Base-by-base conservation (phyloP, 2,329 filamentous ascomycete genomes). In the Cladosporium phlei region DNA sequence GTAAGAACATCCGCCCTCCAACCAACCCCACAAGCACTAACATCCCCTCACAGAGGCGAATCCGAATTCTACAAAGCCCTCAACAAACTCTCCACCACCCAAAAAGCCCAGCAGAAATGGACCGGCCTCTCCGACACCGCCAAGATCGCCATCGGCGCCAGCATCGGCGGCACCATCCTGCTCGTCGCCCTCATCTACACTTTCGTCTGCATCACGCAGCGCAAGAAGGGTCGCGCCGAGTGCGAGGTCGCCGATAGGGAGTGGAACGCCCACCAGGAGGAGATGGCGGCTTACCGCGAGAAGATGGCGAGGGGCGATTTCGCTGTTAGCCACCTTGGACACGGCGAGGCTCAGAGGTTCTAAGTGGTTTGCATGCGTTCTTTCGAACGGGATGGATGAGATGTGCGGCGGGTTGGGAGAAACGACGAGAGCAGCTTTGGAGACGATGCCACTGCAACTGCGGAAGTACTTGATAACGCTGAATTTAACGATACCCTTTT, bases 131-230 rank as follows among this genome's bases (percentile, higher is more conserved):
- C 71, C 2, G 53, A 61, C 0, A 70, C 64, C 12, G 72, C 72
- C 43, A 75, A 77, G 52, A 69, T 73, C 43, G 74, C 69, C 33
- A 68, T 79, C 46, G 69, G 65, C 21, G 64, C 63, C 25, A 69
- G 65, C 19, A 72, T 71, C 35, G 61, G 74, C 24, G 69, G 66
- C 27, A 64, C 64, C 8, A 64, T 67, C 10, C 53, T 55, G 22
- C 54, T 73, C 19, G 60, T 59, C 6, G 55, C 66, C 16, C 43
- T 58, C 19, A 58, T 55, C 3, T 61, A 60, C 38, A 53, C 65
- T 9, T 67, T 74, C 55, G 76, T 68, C 63, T 77, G 72, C 58
- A 54, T 76, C 52, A 67, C 65, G 38, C 74, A 77, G 59, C 69
- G 76, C 48, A 67, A 69, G 48, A 65, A 67, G 51, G 76, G 76